Percentiles rank a stretch among this genome's conserved stretches.
Evolutionary conservation across 805 yeast genomes (phyloP).

Genomic region (Candida boleticola): DNA sequence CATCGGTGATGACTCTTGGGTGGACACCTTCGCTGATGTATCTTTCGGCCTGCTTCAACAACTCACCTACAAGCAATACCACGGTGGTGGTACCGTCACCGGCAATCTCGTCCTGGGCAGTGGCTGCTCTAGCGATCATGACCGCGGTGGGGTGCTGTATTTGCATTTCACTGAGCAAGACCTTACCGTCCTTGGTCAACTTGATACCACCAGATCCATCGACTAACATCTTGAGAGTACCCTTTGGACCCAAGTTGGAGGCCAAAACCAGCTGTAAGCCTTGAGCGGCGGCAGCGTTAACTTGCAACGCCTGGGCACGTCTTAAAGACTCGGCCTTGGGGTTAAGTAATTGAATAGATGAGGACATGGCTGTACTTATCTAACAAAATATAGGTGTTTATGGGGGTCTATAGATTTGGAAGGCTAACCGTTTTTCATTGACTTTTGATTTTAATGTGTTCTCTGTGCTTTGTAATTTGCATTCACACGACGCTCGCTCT

Average conservation of each 20-base stretch:
- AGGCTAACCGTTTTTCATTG: no score
- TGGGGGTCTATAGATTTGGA: no score
- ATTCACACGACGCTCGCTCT: no score
- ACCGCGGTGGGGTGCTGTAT: slow-evolving; percentile 58
- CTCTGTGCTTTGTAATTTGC: no score
- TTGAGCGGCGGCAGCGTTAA: slow-evolving; percentile 93
- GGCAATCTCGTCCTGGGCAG: slow-evolving; percentile 98
- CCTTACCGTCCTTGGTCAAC: slow-evolving; percentile 96
- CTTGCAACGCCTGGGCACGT: slow-evolving; percentile 92
- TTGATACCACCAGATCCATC: slow-evolving; percentile 96
- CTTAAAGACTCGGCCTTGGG: slow-evolving; percentile 98
- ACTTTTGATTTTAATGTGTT: no score
- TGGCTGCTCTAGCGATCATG: slow-evolving; percentile 85
- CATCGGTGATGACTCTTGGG: slow-evolving; percentile 92
- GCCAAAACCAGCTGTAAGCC: slow-evolving; percentile 92
- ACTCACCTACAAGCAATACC: slow-evolving; percentile 88
- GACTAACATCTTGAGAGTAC: slow-evolving; percentile 92
- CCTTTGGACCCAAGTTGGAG: slow-evolving; percentile 94
- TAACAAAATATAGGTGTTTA: not conserved
- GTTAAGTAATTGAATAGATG: slow-evolving; percentile 81
- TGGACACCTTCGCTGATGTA: slow-evolving; percentile 92
- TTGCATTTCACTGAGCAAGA: slow-evolving; percentile 92
- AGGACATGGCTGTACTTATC: slow-evolving; percentile 35
- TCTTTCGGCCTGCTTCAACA: slow-evolving; percentile 91
- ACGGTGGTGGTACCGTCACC: slow-evolving; percentile 99